Base-by-base conservation (phyloP, 2,329 filamentous ascomycete genomes). In the Dothistroma septosporum region DNA sequence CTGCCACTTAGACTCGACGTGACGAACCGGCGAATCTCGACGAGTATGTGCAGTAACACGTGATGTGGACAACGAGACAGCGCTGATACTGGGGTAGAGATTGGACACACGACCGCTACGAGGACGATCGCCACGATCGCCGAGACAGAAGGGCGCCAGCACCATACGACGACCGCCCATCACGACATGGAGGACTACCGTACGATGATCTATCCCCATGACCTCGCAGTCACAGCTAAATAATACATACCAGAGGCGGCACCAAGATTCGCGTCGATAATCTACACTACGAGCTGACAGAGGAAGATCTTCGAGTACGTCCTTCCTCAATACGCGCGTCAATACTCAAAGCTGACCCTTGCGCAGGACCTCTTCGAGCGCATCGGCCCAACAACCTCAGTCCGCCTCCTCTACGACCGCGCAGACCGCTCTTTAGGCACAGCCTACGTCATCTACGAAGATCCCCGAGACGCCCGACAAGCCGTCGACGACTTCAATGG, bases 251-350 rank as follows among this genome's bases (percentile, higher is more conserved):
- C 52, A 71, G 68, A 37, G 53, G 53, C 54, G 68, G 69, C 53
- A 64, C 64, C 50, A 93, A 91, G 76, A 76, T 97, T 66, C 87
- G 88, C 66, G 88, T 96, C 63, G 91, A 95, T 63, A 96, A 96
- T 73, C 79, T 97, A 60, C 92, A 97, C 75, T 97, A 96, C 75
- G 92, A 97, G 62, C 82, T 97, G 64, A 92, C 89, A 12, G 86
- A 93, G 75, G 87, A 88, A 7, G 41, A 44, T 19, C 41, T 44
- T 19, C 41, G 41, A 19, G 41, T 44, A 44, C 16, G 41, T 5
- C 6, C 41, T 19, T 44, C 7, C 41, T 9, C 41, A 8, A 9
- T 8, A 44, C 19, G 41, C 41, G 24, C 3, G 12, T 21, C 12
- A 28, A 31, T 21, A 12, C 48, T 46, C 24, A 4, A 24, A 53